phyloP scores from a whole-genome alignment of 2,329 filamentous ascomycete species.

The Fusarium sp. region DNA sequence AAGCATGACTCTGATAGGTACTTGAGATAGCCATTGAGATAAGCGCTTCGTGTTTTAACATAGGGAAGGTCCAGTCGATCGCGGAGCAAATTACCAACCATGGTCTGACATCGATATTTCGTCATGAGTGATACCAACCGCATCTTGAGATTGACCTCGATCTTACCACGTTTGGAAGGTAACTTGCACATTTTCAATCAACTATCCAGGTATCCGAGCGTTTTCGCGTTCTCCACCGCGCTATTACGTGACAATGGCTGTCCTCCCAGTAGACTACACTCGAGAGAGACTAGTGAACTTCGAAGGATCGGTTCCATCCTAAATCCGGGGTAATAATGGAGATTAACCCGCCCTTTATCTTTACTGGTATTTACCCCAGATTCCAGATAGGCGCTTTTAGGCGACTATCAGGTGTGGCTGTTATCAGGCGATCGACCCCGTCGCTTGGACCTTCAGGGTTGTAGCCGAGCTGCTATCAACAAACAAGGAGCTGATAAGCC shows the following conservation, averaged over 20 bases:
- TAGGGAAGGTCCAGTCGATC: neutral
- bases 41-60: neutral
- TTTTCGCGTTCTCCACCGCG: rapidly evolving
- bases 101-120: neutral
- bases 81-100: too few species aligned
- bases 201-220: rapidly evolving
- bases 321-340: neutral
- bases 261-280: rapidly evolving
- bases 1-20: rapidly evolving
- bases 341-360: rapidly evolving
- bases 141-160: neutral
- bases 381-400: neutral
- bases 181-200: rapidly evolving
- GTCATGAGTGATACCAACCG: neutral
- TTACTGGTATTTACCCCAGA: neutral
- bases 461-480: too few species aligned
- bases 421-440: neutral
- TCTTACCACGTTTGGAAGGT: neutral
- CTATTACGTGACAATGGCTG: neutral
- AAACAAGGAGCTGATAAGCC: neutral
- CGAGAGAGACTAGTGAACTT: rapidly evolving
- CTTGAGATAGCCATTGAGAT: neutral
- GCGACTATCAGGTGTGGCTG: neutral
- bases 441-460: neutral
- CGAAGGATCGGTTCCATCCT: neutral